Percentiles rank a stretch among this genome's conserved stretches.
phyloP scores from a whole-genome alignment of 2,329 filamentous ascomycete species.

The Penicillium thymicola region DNA sequence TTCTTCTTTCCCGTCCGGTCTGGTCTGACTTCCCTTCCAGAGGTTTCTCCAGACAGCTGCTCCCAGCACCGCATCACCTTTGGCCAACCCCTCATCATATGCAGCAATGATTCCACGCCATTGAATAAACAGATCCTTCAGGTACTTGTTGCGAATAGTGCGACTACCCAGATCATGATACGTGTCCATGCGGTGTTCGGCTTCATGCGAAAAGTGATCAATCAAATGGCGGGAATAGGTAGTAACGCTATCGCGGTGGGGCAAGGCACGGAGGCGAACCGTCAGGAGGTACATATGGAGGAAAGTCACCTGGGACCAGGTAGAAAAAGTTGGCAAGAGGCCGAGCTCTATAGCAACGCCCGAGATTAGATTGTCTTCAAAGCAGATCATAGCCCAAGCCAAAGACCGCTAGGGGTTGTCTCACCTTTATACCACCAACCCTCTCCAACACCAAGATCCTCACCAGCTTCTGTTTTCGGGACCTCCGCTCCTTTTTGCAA shows the following conservation, averaged over 20 bases:
- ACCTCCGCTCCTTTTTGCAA: conserved; percentile 64
- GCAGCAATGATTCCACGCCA: conserved; percentile 85
- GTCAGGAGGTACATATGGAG: conserved; percentile 92
- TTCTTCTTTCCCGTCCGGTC: conserved; percentile 39
- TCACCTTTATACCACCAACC: conserved; percentile 81
- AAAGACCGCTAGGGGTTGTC: conserved; percentile 24
- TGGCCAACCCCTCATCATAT: conserved; percentile 47
- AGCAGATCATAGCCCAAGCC: background rate
- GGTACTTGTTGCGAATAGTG: conserved; percentile 56
- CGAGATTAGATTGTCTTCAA: conserved; percentile 1
- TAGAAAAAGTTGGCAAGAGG: conserved; percentile 83
- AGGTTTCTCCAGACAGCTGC: conserved; percentile 90
- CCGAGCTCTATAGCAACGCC: conserved; percentile 59
- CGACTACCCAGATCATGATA: conserved; percentile 51
- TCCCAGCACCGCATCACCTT: conserved; percentile 47
- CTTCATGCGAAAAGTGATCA: conserved; percentile 76
- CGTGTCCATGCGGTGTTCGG: conserved; percentile 65
- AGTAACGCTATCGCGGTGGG: conserved; percentile 60
- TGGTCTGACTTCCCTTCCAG: conserved; percentile 66
- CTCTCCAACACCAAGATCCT: conserved; percentile 72
- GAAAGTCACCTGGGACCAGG: conserved; percentile 94
- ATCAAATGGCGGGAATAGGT: conserved; percentile 86
- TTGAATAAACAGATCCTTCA: conserved; percentile 88
- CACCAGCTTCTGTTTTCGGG: conserved; percentile 69
- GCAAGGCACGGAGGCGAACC: conserved; percentile 76